Conservation (phyloP, 805 yeast genomes). For the Schwanniomyces polymorphus region DNA sequence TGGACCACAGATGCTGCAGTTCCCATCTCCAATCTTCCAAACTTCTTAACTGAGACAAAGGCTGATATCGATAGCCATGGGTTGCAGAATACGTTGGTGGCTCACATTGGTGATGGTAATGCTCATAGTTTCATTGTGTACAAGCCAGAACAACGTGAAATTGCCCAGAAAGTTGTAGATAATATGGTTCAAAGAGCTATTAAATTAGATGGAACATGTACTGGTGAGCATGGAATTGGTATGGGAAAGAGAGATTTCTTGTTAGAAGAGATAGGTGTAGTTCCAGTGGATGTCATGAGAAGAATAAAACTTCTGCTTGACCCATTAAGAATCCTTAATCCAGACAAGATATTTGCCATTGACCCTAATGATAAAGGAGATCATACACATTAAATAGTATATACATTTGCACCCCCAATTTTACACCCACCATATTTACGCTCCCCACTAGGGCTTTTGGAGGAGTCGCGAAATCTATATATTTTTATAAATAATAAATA, state of each 20-base stretch:
- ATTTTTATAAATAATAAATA: no score
- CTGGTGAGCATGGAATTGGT: constrained; percentile 89
- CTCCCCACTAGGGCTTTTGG: no score
- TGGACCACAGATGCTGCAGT: constrained; percentile 86
- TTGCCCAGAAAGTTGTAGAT: constrained; percentile 52
- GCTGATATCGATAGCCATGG: constrained; percentile 55
- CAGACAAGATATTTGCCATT: constrained; percentile 73
- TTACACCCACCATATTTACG: no score
- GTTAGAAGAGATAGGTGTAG: constrained; percentile 63
- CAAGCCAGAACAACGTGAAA: constrained; percentile 46
- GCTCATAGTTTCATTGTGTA: constrained; percentile 69
- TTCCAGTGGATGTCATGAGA: constrained; percentile 72
- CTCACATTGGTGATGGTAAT: constrained; percentile 86
- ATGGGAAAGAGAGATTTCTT: constrained; percentile 69
- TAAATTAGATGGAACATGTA: constrained; percentile 77
- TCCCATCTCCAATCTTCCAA: constrained; percentile 67
- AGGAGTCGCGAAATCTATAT: no score
- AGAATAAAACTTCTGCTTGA: constrained; percentile 69
- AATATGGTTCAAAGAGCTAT: constrained; percentile 68
- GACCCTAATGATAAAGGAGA: constrained; percentile 48
- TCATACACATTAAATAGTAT: neutral
- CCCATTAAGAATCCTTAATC: constrained; percentile 71
- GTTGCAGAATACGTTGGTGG: constrained; percentile 59
- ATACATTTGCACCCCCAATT: no score
- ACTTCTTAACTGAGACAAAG: constrained; percentile 62